phyloP scores from a whole-genome alignment of 108 stramenopile genomes.

The Nitzschia inconspicua region DNA sequence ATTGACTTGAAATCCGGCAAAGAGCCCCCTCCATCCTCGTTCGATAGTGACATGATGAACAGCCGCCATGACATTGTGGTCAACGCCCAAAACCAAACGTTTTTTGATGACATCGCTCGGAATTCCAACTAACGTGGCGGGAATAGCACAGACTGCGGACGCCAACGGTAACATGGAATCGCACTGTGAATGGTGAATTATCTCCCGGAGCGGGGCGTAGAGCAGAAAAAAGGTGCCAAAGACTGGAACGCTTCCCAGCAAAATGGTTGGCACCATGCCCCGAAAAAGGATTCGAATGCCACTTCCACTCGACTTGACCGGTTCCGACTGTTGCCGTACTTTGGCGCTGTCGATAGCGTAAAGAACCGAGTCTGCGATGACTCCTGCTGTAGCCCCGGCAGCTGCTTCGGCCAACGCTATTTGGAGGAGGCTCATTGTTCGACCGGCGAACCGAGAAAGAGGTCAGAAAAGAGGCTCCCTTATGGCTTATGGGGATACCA shows the following conservation, averaged over 20 bases:
- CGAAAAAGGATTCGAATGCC: conserved; percentile 21
- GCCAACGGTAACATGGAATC: conserved; percentile 7
- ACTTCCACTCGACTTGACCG: neutral
- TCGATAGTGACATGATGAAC: neutral
- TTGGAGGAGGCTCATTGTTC: conserved; percentile 11
- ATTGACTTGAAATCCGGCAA: conserved; percentile 35
- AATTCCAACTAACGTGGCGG: conserved; percentile 25
- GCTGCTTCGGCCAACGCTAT: conserved; percentile 19
- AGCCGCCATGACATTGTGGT: conserved; percentile 4
- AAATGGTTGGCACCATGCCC: conserved; percentile 18
- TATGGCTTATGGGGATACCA: neutral
- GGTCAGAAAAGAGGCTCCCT: neutral
- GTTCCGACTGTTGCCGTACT: conserved; percentile 11
- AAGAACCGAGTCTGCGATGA: conserved; percentile 19
- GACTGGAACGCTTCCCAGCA: conserved; percentile 23
- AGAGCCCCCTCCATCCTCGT: conserved; percentile 17
- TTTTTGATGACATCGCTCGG: conserved; percentile 29
- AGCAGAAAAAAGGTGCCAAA: conserved; percentile 31
- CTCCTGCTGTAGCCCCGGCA: conserved; percentile 27
- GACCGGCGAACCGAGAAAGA: neutral
- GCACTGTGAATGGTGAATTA: neutral
- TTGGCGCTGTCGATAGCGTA: conserved; percentile 27
- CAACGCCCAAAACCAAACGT: conserved; percentile 27
- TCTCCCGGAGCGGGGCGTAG: conserved; percentile 15
- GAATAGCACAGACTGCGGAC: conserved; percentile 19